Conservation (phyloP, 2,329 filamentous ascomycete species). For the Mycocentrospora acerina region DNA sequence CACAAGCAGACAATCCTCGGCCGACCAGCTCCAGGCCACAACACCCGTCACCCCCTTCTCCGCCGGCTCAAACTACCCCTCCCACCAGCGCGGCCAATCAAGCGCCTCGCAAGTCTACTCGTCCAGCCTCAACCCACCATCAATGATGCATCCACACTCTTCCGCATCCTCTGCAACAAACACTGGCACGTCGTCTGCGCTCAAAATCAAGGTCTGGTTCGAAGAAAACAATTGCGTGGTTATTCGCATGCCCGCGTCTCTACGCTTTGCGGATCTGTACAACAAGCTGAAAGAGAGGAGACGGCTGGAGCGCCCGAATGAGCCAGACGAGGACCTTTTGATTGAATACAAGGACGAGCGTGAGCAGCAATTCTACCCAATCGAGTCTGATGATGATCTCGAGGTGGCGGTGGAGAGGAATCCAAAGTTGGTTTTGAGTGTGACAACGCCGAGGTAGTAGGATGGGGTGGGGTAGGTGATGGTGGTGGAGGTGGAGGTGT, state of each 20-base stretch:
- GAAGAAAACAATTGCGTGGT: constrained; percentile 83
- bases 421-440: constrained; percentile 75
- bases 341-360: constrained; percentile 86
- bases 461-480: too few relatives aligned
- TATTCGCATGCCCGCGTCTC: constrained; percentile 81
- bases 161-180: constrained; percentile 36
- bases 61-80: constrained; percentile 41
- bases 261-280: constrained; percentile 74
- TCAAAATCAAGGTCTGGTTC: constrained; percentile 96
- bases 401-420: constrained; percentile 79
- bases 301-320: constrained; percentile 60
- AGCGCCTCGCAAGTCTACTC: constrained; percentile 33
- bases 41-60: constrained; percentile 40
- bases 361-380: constrained; percentile 70
- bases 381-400: constrained; percentile 79
- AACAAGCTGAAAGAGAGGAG: constrained; percentile 84
- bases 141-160: constrained; percentile 19
- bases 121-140: constrained; percentile 24
- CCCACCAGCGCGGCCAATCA: constrained; percentile 46
- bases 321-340: constrained; percentile 66
- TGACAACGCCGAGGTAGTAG: constrained; percentile 30
- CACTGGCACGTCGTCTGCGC: constrained; percentile 33
- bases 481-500: too few relatives aligned
- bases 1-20: constrained; percentile 39
- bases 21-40: constrained; percentile 41